A percentile compares a stretch with the other conserved stretches of the same genome.
Evolutionary conservation across 2,329 filamentous ascomycete genomes (phyloP).

Genomic region (Fusarium staphyleae): DNA sequence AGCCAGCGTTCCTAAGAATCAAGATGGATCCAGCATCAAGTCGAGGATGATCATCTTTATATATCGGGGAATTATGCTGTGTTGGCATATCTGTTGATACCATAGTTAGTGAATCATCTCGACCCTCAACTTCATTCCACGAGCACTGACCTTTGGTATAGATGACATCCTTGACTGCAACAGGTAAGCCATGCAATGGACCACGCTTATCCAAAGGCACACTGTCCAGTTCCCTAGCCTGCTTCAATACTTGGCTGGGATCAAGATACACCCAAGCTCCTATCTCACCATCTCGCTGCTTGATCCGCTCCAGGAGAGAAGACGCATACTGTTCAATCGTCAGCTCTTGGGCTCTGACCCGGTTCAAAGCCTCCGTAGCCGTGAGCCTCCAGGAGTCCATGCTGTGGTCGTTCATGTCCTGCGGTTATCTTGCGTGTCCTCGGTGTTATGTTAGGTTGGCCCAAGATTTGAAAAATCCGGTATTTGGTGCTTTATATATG

Average conservation of each 20-base stretch:
- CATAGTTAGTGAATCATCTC: neutral
- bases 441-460: too few relatives aligned
- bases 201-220: conserved; percentile 57
- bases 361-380: conserved; percentile 50
- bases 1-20: conserved; percentile 60
- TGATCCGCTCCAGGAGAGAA: conserved; percentile 55
- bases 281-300: conserved; percentile 51
- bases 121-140: neutral
- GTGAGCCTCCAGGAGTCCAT: conserved; percentile 41
- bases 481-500: too few relatives aligned
- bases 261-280: conserved; percentile 60
- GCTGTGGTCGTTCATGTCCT: too few relatives aligned
- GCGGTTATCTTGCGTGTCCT: too few relatives aligned
- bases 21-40: conserved; percentile 61
- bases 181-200: conserved; percentile 62
- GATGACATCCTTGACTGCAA: conserved; percentile 68
- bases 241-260: conserved; percentile 52
- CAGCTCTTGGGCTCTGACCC: conserved; percentile 50
- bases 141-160: conserved; percentile 56
- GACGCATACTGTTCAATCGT: conserved; percentile 59
- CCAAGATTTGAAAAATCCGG: too few relatives aligned
- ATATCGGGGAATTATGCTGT: conserved; percentile 60
- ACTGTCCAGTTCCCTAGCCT: conserved; percentile 58
- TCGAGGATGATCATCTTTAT: conserved; percentile 50
- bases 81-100: conserved; percentile 59